These are phyloP conservation scores for Porphyra umbilicalis DNA, from an alignment of 31 red algal genomes.

Conservation along the genomic window DNA sequence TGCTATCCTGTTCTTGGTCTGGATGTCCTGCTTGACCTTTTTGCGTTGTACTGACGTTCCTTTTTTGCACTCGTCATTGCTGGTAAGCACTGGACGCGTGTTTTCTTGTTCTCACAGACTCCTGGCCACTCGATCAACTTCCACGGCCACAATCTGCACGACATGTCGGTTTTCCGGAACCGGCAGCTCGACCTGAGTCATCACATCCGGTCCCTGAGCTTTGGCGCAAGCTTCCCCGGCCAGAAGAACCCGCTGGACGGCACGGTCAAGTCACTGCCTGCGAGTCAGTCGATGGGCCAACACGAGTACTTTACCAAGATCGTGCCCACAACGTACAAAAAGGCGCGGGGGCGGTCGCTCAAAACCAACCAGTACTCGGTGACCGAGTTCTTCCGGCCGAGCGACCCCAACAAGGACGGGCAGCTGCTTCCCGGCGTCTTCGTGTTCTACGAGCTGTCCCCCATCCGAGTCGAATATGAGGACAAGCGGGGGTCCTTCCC, in stretches of 20 bases:
- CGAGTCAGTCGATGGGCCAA: constrained; percentile 32
- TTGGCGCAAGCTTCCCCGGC: constrained; percentile 70
- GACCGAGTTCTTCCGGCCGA: constrained; percentile 55
- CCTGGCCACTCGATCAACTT: constrained; percentile 65
- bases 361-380: constrained; percentile 75
- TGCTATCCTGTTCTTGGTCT: no score
- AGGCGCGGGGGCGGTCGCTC: constrained; percentile 10
- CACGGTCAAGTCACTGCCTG: constrained; percentile 9
- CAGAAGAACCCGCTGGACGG: constrained; percentile 80
- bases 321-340: constrained; percentile 78
- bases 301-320: constrained; percentile 87
- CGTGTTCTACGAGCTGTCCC: constrained; percentile 78
- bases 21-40: no score
- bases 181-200: constrained; percentile 64
- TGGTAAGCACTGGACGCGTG: neutral
- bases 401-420: constrained; percentile 43
- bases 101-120: neutral
- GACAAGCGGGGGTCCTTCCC: constrained; percentile 42
- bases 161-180: constrained; percentile 22
- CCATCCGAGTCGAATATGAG: constrained; percentile 64
- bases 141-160: constrained; percentile 61
- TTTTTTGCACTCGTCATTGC: neutral
- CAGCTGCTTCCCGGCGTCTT: constrained; percentile 64
- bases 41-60: no score
- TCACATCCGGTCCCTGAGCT: constrained; percentile 52